These are phyloP conservation scores for Chrysoporthe puriensis DNA, from an alignment of 2,329 filamentous ascomycete species.

Conservation along the genomic window DNA sequence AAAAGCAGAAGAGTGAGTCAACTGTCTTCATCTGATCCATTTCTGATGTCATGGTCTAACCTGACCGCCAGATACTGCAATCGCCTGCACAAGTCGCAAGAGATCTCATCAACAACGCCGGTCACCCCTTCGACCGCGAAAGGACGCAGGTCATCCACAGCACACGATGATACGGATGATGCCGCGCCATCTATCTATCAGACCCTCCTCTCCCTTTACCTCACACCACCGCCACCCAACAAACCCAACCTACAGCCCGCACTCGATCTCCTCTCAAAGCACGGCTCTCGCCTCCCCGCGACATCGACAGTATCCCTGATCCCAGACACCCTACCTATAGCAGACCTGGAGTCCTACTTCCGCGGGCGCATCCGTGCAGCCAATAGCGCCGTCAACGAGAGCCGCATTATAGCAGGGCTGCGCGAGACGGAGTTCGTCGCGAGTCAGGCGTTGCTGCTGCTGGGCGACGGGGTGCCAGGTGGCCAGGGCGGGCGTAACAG, in stretches of 20 bases:
- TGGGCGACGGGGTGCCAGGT: constrained; percentile 67
- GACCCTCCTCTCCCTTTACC: constrained; percentile 84
- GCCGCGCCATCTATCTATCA: constrained; percentile 83
- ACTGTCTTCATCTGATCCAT: constrained; percentile 12
- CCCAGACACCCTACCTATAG: constrained; percentile 76
- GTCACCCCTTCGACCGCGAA: constrained; percentile 36
- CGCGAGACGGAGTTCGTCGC: constrained; percentile 79
- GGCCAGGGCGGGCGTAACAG: constrained; percentile 59
- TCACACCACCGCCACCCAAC: constrained; percentile 77
- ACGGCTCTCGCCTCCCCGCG: constrained; percentile 89
- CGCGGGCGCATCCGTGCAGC: constrained; percentile 84
- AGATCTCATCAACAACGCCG: constrained; percentile 40
- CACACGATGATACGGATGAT: constrained; percentile 49
- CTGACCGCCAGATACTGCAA: constrained; percentile 75
- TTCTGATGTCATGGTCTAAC: constrained; percentile 13
- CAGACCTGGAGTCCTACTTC: constrained; percentile 87
- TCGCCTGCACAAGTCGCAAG: constrained; percentile 70
- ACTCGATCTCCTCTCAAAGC: constrained; percentile 83
- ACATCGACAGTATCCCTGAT: constrained; percentile 85
- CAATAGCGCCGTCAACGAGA: constrained; percentile 80
- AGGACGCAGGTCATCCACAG: constrained; percentile 39
- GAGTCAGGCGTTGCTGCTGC: constrained; percentile 71
- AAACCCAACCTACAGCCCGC: constrained; percentile 76
- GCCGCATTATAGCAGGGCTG: constrained; percentile 75
- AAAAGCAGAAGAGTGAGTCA: constrained; percentile 87